Base-by-base conservation (phyloP, 2,329 filamentous ascomycete genomes). In the Diaporthe sp. region DNA sequence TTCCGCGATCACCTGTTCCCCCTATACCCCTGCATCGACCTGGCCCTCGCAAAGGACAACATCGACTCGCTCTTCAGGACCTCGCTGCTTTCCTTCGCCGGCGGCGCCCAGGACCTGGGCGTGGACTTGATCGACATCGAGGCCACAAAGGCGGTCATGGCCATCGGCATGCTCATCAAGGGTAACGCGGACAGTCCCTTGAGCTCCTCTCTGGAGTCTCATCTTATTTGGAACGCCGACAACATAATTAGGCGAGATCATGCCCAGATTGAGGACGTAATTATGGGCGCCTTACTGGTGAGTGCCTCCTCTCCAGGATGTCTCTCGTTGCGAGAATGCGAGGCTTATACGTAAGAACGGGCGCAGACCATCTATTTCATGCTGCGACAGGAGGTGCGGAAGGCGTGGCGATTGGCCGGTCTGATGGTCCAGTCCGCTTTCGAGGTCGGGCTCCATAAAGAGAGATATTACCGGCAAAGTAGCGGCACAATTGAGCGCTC, bases 11-110 rank as follows among this genome's bases (percentile, higher is more conserved):
- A 67, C 19, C 5, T 67, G 8, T 67, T 49, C 22, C 61, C 61
- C 42, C 12, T 46, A 67, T 67, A 67, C 61, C 61, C 61, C 28
- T 67, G 61, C 19, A 51, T 67, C 61, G 61, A 67, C 28, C 19
- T 67, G 28, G 4, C 61, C 2, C 22, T 49, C 44, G 61, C 61
- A 5, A 67, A 37, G 44, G 28, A 67, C 15, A 67, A 67, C 19
- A 67, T 67, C 28, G 61, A 67, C 37, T 67, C 61, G 10, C 44
- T 67, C 28, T 67, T 67, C 42, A 49, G 61, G 44, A 67, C 61
- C 42, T 67, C 61, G 28, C 19, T 67, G 42, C 61, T 67, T 17
- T 67, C 61, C 7, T 67, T 67, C 28, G 61, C 61, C 25, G 61
- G 25, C 19, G 61, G 42, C 25, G 61, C 6, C 19, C 61, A 67